Conservation (phyloP, 306 rosid genomes). For the Cercis canadensis region DNA sequence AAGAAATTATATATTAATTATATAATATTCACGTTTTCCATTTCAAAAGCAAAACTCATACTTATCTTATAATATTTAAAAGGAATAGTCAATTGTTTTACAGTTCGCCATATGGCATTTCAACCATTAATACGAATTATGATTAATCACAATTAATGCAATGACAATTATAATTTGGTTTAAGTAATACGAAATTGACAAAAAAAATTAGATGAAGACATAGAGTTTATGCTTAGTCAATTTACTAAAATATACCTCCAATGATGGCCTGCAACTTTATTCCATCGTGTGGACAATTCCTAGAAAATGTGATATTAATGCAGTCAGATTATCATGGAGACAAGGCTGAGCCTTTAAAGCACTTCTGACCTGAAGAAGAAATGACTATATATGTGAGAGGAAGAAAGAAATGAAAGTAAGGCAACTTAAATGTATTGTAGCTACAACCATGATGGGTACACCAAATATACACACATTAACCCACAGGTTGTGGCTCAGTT, state of each 20-base stretch:
- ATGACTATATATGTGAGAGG: not conserved
- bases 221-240: constrained; percentile 9
- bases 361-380: constrained; percentile 70
- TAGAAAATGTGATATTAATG: constrained; percentile 75
- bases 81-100: too few species aligned
- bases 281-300: constrained; percentile 82
- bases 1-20: too few species aligned
- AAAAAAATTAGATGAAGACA: too few species aligned
- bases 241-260: constrained; percentile 68
- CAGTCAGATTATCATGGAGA: constrained; percentile 60
- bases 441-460: constrained; percentile 6
- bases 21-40: too few species aligned
- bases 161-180: too few species aligned
- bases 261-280: constrained; percentile 76
- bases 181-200: too few species aligned
- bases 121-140: too few species aligned
- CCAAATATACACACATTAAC: not conserved
- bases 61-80: too few species aligned
- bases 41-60: too few species aligned
- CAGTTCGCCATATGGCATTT: too few species aligned
- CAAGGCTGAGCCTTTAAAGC: constrained; percentile 76
- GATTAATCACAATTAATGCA: too few species aligned
- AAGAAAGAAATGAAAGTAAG: constrained; percentile 32
- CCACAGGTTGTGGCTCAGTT: too few species aligned
- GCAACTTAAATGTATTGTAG: constrained; percentile 20